phyloP scores from a whole-genome alignment of 139 green algal genomes.

The Volvox africanus region DNA sequence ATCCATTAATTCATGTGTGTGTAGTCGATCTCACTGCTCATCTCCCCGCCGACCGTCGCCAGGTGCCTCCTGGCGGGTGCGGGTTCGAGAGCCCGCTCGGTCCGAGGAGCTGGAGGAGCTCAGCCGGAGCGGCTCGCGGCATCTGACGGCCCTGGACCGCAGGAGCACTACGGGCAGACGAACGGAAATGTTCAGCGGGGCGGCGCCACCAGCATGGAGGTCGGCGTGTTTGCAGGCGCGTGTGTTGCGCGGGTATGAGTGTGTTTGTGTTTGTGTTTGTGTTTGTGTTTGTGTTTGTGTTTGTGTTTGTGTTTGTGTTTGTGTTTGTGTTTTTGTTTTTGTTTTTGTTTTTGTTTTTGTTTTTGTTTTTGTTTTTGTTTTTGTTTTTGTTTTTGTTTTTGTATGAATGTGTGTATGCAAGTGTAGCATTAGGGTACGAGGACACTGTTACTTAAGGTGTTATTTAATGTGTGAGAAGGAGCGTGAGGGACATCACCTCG shows the following conservation, averaged over 20 bases:
- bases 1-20: too few relatives aligned
- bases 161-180: too few relatives aligned
- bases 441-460: too few relatives aligned
- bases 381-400: background rate
- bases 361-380: background rate
- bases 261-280: background rate
- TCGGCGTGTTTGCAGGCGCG: background rate
- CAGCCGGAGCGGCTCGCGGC: background rate
- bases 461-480: too few relatives aligned
- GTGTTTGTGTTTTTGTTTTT: background rate
- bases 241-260: background rate
- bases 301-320: background rate
- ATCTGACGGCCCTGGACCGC: too few relatives aligned
- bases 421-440: too few relatives aligned
- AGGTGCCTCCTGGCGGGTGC: constrained; percentile 33
- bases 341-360: too few relatives aligned
- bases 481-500: too few relatives aligned
- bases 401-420: background rate
- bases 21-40: too few relatives aligned
- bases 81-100: background rate
- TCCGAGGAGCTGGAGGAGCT: background rate
- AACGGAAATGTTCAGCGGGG: background rate
- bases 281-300: too few relatives aligned
- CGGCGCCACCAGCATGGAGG: background rate
- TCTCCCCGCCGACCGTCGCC: too few relatives aligned